These are phyloP conservation scores for Pleurotus pulmonarius DNA, from an alignment of 768 basidiomycete species.

Conservation along the genomic window DNA sequence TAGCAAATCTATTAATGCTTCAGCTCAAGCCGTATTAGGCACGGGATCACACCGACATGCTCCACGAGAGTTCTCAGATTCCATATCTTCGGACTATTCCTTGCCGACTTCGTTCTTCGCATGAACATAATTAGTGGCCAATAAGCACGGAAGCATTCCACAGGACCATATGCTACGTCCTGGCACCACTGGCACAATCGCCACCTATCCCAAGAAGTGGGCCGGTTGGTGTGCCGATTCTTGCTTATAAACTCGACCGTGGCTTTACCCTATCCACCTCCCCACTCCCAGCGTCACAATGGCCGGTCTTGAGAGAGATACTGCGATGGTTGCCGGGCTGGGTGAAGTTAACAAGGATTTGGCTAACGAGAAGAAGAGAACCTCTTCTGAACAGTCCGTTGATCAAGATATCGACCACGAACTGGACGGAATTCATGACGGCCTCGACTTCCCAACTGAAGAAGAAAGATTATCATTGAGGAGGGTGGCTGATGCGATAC, in stretches of 20 bases:
- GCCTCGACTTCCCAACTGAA: slow-evolving; percentile 60
- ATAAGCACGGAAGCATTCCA: neutral
- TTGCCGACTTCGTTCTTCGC: too few relatives aligned
- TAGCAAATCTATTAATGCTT: too few relatives aligned
- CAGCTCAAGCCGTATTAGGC: too few relatives aligned
- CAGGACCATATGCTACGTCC: neutral
- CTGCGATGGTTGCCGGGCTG: slow-evolving; percentile 9
- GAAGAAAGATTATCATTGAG: slow-evolving; percentile 57
- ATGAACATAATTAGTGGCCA: neutral
- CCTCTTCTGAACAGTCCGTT: neutral
- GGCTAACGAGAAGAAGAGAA: slow-evolving; percentile 6
- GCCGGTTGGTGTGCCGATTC: neutral
- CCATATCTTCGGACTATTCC: too few relatives aligned
- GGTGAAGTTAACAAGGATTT: slow-evolving; percentile 2
- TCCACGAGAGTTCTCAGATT: too few relatives aligned
- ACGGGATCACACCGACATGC: too few relatives aligned
- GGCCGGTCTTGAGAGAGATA: slow-evolving; percentile 12
- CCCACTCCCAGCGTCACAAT: neutral
- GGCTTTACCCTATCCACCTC: neutral
- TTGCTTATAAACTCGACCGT: neutral
- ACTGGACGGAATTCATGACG: slow-evolving; percentile 38
- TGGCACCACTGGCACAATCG: neutral
- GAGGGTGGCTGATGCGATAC: slow-evolving; percentile 55
- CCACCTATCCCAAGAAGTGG: neutral
- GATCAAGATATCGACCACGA: slow-evolving; percentile 7